phyloP scores from a whole-genome alignment of 768 basidiomycete genomes.

The Coprinopsis cinerea region DNA sequence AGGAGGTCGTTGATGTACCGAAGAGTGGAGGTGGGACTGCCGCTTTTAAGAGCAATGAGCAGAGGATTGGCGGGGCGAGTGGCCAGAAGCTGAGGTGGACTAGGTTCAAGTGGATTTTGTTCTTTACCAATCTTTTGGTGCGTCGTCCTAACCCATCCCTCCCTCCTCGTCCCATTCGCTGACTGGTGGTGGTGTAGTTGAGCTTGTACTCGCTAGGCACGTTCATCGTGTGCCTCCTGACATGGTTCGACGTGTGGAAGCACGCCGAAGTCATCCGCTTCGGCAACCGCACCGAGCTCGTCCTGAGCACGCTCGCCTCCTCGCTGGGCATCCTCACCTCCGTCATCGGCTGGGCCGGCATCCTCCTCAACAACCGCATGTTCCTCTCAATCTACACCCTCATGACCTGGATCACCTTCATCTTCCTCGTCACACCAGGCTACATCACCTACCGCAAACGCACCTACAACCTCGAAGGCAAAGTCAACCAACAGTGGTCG shows the following conservation, averaged over 20 bases:
- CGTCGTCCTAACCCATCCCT: slow-evolving; percentile 10
- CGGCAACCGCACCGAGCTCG: slow-evolving; percentile 61
- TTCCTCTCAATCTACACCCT: slow-evolving; percentile 80
- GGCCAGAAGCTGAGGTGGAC: slow-evolving; percentile 58
- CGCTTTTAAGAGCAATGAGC: slow-evolving; percentile 48
- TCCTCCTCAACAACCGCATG: slow-evolving; percentile 79
- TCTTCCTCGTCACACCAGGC: slow-evolving; percentile 66
- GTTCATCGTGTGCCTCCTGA: slow-evolving; percentile 60
- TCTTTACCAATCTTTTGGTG: slow-evolving; percentile 54
- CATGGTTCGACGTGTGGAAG: slow-evolving; percentile 73
- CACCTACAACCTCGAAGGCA: slow-evolving; percentile 59
- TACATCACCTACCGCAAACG: slow-evolving; percentile 73
- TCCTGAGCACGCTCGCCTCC: slow-evolving; percentile 65
- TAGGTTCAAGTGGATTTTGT: slow-evolving; percentile 78
- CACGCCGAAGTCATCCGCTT: slow-evolving; percentile 65
- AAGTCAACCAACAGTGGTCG: slow-evolving; percentile 74
- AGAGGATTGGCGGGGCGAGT: slow-evolving; percentile 38
- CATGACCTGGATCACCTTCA: slow-evolving; percentile 71
- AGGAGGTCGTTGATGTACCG: slow-evolving; percentile 30
- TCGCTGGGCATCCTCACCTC: slow-evolving; percentile 57
- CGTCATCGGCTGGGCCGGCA: slow-evolving; percentile 73
- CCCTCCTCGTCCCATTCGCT: neutral
- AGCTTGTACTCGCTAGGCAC: slow-evolving; percentile 54
- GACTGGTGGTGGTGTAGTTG: slow-evolving; percentile 28
- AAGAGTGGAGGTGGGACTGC: slow-evolving; percentile 67